Base-by-base conservation (phyloP, 768 basidiomycete genomes). In the Pleurotus djamor region DNA sequence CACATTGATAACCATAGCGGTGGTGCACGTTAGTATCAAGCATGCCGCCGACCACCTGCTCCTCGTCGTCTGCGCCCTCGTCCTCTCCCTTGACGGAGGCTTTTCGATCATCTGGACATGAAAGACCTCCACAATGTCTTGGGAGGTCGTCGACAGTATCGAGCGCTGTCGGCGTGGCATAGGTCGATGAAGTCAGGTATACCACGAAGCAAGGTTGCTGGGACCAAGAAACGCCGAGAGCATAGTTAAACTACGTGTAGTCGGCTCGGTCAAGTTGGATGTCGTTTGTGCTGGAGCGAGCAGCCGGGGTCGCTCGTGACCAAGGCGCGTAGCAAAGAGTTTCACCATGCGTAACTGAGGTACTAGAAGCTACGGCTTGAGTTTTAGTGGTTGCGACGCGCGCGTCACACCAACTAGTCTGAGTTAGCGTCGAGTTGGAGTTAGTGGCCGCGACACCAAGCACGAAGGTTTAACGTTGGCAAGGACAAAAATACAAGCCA, bases 1-100 rank as follows among this genome's bases (percentile, higher is more conserved):
- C 54, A 56, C 54, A 38, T 56, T 56, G 9, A 56, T 32, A 28
- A 56, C 54, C 54, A 56, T 56, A 10, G 54, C 54, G 33, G 54
- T 44, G 10, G 54, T 45, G 33, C 54, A 56, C 7, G 54, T 56
- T 41, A 56, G 21, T 14, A 56, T 34, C 54, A 56, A 32, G 28
- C 54, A 56, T 17, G 35, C 41, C 21, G 54, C 54, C 14, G 54
- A 56, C 37, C 37, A 56, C 38, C 3, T 56, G 35, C 54, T 56
- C 54, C 54, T 56, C 5, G n/a, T 43, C n/a, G 10, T n/a, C 41
- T 43, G 9, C 41, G 13, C 10, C 7, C 45, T 17, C 17, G 10
- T 17, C 45, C 45, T 17, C 45, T 47, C 33, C 35, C 36, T 54
- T 48, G 47, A 17, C 41, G 12, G 36, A 34, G 37, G 54, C 41